These are phyloP conservation scores for Kwoniella europaea DNA, from an alignment of 768 basidiomycete genomes.

Conservation along the genomic window DNA sequence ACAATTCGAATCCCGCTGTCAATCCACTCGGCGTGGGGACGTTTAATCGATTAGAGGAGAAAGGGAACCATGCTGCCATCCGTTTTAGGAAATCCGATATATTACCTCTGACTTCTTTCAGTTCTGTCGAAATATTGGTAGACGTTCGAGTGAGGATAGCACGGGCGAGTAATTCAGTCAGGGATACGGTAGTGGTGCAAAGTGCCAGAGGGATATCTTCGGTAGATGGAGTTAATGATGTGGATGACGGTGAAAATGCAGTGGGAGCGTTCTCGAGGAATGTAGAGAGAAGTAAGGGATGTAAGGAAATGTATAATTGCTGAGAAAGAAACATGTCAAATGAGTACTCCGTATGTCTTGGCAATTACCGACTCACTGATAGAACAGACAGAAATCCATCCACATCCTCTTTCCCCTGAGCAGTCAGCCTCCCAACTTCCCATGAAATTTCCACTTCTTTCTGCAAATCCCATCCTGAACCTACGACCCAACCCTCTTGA, in stretches of 20 bases:
- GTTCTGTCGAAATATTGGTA: constrained; percentile 3
- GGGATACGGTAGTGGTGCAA: constrained; percentile 44
- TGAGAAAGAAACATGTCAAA: constrained; percentile 21
- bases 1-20: constrained; percentile 43
- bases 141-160: constrained; percentile 28
- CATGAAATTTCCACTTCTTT: constrained; percentile 22
- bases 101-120: constrained; percentile 30
- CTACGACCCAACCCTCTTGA: constrained; percentile 31
- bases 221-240: constrained; percentile 19
- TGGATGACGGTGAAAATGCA: constrained; percentile 70
- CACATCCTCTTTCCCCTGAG: constrained; percentile 21
- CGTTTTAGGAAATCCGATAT: constrained; percentile 66
- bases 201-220: constrained; percentile 44
- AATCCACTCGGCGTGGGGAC: constrained; percentile 27
- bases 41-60: constrained; percentile 51
- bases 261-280: constrained; percentile 85
- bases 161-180: constrained; percentile 44
- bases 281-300: constrained; percentile 77
- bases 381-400: constrained; percentile 31
- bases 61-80: constrained; percentile 85
- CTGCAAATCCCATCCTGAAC: constrained; percentile 18
- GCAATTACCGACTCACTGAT: constrained; percentile 35
- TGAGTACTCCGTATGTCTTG: no score
- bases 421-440: constrained; percentile 41
- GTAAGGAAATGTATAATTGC: constrained; percentile 71